Percentiles rank a stretch among this genome's conserved stretches.
Evolutionary conservation across 208 protist genomes (phyloP).

Genomic region (Angomonas ambiguus): DNA sequence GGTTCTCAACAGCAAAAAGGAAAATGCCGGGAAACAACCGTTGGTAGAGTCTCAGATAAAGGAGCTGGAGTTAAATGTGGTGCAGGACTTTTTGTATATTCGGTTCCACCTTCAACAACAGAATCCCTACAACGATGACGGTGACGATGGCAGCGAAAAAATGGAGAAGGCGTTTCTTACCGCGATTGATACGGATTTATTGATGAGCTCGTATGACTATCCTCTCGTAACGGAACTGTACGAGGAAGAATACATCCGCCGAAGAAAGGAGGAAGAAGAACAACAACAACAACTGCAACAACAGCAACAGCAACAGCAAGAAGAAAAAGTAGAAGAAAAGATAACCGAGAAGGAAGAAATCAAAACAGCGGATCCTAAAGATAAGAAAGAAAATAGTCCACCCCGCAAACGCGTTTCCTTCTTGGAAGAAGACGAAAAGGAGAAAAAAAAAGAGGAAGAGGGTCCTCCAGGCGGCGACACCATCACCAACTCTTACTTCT

Average conservation of each 20-base stretch:
- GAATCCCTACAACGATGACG: neutral
- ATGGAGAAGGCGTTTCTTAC: too few relatives aligned
- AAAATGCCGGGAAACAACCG: neutral
- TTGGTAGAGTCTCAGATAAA: neutral
- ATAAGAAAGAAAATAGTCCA: neutral
- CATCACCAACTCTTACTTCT: neutral
- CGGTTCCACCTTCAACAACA: conserved; percentile 31
- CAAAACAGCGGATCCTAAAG: too few relatives aligned
- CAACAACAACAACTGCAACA: conserved; percentile 15
- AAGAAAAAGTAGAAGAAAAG: too few relatives aligned
- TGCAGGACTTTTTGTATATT: conserved; percentile 25
- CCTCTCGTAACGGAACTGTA: conserved; percentile 30
- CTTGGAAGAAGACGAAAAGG: neutral
- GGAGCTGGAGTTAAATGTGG: conserved; percentile 2
- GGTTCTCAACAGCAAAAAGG: neutral
- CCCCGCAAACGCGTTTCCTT: neutral
- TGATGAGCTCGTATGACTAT: conserved; percentile 27
- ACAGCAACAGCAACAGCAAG: too few relatives aligned
- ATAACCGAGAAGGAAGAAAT: too few relatives aligned
- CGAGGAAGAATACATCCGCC: conserved; percentile 32
- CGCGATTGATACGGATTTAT: conserved; percentile 33
- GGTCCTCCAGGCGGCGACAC: too few relatives aligned
- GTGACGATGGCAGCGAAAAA: too few relatives aligned
- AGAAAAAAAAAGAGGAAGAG: neutral
- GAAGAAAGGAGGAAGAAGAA: too few relatives aligned